Base-by-base conservation (phyloP, 2,329 filamentous ascomycete genomes). In the Setomelanomma holmii region DNA sequence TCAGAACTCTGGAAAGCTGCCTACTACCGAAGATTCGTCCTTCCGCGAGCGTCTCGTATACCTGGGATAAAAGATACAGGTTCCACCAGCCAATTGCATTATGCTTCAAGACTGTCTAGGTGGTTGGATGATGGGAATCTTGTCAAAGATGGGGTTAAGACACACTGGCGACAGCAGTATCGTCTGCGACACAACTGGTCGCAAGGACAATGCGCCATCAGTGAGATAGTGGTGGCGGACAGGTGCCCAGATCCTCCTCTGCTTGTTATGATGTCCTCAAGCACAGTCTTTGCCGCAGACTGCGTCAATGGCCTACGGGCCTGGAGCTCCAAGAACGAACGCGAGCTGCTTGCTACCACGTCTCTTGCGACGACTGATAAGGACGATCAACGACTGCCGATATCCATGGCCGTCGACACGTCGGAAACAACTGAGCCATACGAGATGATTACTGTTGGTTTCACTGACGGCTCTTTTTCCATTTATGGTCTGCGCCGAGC, bases 111-210 rank as follows among this genome's bases (percentile, higher is more conserved):
- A 48, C 67, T 82, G 7, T 83, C 84, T 11, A 83, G 79, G 70
- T 88, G 86, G 86, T 73, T 86, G 27, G 83, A 86, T 44, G 84
- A 89, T 56, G 78, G 82, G 33, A 79, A 83, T 53, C 68, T 84
- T 6, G 80, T 89, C 19, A 76, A 75, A 49, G 75, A 76, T 52
- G 80, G 79, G 11, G 73, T 69, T 5, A 67, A 76, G 17, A 87
- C 84, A 40, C 85, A 95, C 68, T 97, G 93, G 93, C 96, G 96
- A 78, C 84, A 85, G 55, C 89, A 95, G 66, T 98, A 96, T 75
- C 91, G 89, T 66, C 80, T 97, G 43, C 84, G 90, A 40, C 89
- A 96, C 71, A 98, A 98, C 76, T 98, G 95, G 95, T 85, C 89
- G 1, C 85, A 83, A 56, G 95, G 93, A 0, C 87, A 85, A 61